A percentile compares a stretch with the other conserved stretches of the same genome.
Evolutionary conservation across 305 asterid genomes (phyloP).

Genomic region (Solanum hybrid): DNA sequence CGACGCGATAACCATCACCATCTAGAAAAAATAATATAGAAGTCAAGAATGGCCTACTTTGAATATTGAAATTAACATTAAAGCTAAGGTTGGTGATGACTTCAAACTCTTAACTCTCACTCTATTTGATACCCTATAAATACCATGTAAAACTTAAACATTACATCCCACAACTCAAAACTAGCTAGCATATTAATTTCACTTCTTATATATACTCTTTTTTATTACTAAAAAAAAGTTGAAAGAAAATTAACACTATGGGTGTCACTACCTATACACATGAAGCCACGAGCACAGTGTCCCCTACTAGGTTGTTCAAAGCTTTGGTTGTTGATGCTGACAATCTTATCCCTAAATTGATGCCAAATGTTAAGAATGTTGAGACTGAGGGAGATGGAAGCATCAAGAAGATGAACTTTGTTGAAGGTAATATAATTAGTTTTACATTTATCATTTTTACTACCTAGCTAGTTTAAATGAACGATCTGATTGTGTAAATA

Average conservation of each 20-base stretch:
- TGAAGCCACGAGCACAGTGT: conserved; percentile 25
- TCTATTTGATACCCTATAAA: not conserved
- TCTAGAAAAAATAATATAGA: not conserved
- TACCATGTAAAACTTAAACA: not conserved
- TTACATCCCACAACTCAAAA: not conserved
- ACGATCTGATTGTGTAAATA: not conserved
- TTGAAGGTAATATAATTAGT: conserved; percentile 9
- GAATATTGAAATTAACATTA: not conserved
- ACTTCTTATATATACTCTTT: not conserved
- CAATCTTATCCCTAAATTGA: conserved; percentile 26
- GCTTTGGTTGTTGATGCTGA: conserved; percentile 31
- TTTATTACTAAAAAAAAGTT: not conserved
- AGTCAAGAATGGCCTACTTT: not conserved
- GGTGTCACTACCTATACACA: conserved; percentile 17
- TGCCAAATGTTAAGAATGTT: conserved; percentile 18
- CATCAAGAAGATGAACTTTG: conserved; percentile 13
- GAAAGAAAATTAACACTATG: not conserved
- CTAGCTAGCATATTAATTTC: not conserved
- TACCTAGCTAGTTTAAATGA: not conserved
- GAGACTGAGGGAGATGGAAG: conserved; percentile 20
- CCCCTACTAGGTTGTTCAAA: conserved; percentile 34
- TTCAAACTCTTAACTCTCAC: not conserved
- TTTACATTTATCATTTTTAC: not conserved
- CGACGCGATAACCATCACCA: no score
- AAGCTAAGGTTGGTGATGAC: not conserved